Evolutionary conservation across 306 rosid genomes (phyloP).

Genomic region (Clitoria ternatea): DNA sequence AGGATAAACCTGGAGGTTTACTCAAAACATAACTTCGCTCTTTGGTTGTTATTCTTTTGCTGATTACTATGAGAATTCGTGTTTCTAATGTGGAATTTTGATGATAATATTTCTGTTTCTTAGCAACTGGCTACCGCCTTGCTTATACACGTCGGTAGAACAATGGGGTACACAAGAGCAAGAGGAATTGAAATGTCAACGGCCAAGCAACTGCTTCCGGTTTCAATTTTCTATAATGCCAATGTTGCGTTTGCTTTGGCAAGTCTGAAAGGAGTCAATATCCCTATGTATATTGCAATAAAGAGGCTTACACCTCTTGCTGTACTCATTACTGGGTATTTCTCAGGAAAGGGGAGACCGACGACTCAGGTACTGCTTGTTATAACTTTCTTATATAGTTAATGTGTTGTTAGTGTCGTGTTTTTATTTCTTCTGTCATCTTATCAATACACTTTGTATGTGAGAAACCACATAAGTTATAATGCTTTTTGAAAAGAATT

Average conservation of each 20-base stretch:
- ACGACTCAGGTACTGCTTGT: constrained; percentile 41
- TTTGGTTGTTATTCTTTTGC: background rate
- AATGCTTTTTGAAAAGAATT: background rate
- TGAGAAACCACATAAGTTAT: background rate
- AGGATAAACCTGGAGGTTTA: too few species aligned
- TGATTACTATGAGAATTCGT: background rate
- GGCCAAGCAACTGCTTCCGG: constrained; percentile 71
- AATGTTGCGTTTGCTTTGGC: constrained; percentile 98
- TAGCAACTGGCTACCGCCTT: constrained; percentile 78
- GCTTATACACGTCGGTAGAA: constrained; percentile 71
- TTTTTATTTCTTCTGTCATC: background rate
- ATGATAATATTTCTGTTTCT: background rate
- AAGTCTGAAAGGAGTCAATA: constrained; percentile 93
- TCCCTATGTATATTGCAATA: constrained; percentile 96
- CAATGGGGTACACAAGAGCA: constrained; percentile 69
- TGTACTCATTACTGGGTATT: constrained; percentile 72
- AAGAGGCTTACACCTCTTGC: constrained; percentile 98
- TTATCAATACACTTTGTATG: background rate
- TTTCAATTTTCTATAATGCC: constrained; percentile 86
- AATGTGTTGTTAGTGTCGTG: background rate
- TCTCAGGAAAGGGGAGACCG: constrained; percentile 75
- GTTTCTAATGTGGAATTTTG: constrained; percentile 2
- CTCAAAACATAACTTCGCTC: background rate
- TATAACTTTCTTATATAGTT: background rate
- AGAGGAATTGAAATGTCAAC: constrained; percentile 57